phyloP scores from a whole-genome alignment of 1,139 yeast genomes.

The Kodamaea derodonti region DNA sequence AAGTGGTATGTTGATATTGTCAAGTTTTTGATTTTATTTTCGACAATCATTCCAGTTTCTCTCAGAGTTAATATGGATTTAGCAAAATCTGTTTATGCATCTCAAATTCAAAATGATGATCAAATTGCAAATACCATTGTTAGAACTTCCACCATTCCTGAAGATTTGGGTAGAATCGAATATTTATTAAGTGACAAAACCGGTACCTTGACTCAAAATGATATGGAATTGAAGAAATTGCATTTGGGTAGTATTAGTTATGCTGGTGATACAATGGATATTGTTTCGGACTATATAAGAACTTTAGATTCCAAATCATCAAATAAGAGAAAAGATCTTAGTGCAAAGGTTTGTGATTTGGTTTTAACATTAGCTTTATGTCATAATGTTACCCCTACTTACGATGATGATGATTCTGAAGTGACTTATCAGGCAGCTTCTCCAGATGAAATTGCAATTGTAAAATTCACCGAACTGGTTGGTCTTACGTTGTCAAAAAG shows the following conservation, averaged over 20 bases:
- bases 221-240: constrained; percentile 92
- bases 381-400: constrained; percentile 91
- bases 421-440: constrained; percentile 94
- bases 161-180: constrained; percentile 94
- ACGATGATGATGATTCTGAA: constrained; percentile 39
- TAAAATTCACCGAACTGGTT: constrained; percentile 81
- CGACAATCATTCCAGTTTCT: constrained; percentile 94
- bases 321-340: constrained; percentile 52
- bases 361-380: constrained; percentile 83
- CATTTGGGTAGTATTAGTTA: constrained; percentile 92
- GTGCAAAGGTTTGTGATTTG: constrained; percentile 73
- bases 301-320: constrained; percentile 28
- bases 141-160: constrained; percentile 96
- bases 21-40: constrained; percentile 86
- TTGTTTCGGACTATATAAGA: constrained; percentile 67
- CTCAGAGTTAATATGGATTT: constrained; percentile 90
- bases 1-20: constrained; percentile 87
- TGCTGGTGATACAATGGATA: constrained; percentile 88
- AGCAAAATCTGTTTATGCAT: constrained; percentile 94
- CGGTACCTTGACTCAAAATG: constrained; percentile 96
- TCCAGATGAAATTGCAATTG: constrained; percentile 97
- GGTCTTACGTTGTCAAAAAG: constrained; percentile 78
- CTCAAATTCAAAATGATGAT: constrained; percentile 85
- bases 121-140: constrained; percentile 86
- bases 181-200: constrained; percentile 92